These are phyloP conservation scores for Gracilaria vermiculophylla DNA, from an alignment of 23 red algal genomes.

Conservation along the genomic window DNA sequence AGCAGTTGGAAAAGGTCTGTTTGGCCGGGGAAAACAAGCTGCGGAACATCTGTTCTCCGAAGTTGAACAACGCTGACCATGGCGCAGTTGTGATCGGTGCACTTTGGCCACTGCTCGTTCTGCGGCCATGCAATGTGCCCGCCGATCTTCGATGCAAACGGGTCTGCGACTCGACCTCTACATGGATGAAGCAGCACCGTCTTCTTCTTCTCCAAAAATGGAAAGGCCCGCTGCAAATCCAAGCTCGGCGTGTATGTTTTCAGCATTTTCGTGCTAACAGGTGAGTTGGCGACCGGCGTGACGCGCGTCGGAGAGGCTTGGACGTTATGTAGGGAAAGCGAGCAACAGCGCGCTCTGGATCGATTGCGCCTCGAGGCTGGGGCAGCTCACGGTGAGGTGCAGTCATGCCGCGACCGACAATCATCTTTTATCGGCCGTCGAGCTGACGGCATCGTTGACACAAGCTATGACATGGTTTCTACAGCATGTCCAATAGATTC, in stretches of 20 bases:
- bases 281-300: not conserved
- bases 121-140: conserved; percentile 3
- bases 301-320: not conserved
- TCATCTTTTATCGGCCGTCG: not conserved
- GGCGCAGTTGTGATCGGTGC: not conserved
- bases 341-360: too few species aligned
- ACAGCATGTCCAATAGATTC: too few species aligned
- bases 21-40: not conserved
- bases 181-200: not conserved
- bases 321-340: not conserved
- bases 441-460: not conserved
- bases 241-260: not conserved
- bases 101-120: not conserved
- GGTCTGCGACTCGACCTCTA: not conserved
- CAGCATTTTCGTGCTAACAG: not conserved
- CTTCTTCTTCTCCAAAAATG: not conserved
- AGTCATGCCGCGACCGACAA: not conserved
- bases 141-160: not conserved
- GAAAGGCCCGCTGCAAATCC: conserved; percentile 4
- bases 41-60: not conserved
- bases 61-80: conserved; percentile 17
- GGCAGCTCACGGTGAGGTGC: too few species aligned
- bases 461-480: not conserved
- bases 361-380: too few species aligned
- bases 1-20: conserved; percentile 1